These are phyloP conservation scores for Russula griseocarnosa DNA, from an alignment of 768 basidiomycete genomes.

Conservation along the genomic window DNA sequence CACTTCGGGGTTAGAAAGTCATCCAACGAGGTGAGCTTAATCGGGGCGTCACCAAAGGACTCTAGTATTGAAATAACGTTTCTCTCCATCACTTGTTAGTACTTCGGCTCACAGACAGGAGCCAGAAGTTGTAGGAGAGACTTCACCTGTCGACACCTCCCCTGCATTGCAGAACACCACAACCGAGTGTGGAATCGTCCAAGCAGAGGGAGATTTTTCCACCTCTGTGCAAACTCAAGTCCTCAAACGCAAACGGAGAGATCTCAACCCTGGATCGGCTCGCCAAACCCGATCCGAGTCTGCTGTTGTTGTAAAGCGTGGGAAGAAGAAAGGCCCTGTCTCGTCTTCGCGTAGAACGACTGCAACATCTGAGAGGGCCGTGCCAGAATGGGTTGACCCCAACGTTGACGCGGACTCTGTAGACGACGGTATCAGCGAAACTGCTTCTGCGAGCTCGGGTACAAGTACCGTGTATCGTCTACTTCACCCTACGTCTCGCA, in stretches of 20 bases:
- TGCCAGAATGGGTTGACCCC: constrained; percentile 6
- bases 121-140: neutral
- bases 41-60: no score
- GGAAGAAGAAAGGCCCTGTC: neutral
- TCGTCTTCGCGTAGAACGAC: constrained; percentile 4
- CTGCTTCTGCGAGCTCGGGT: constrained; percentile 38
- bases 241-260: constrained; percentile 32
- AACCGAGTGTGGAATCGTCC: neutral
- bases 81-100: neutral
- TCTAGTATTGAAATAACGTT: neutral
- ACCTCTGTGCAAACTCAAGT: neutral
- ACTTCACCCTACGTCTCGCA: constrained; percentile 35
- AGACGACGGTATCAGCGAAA: constrained; percentile 31
- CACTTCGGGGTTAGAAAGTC: neutral
- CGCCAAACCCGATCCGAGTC: constrained; percentile 32
- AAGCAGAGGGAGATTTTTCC: neutral
- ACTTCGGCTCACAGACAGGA: neutral
- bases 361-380: constrained; percentile 14
- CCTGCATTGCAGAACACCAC: neutral
- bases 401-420: constrained; percentile 23
- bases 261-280: constrained; percentile 17
- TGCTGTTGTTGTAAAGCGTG: constrained; percentile 15
- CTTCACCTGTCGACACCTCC: neutral
- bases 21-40: constrained; percentile 8
- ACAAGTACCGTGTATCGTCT: constrained; percentile 40